phyloP scores from a whole-genome alignment of 495 filamentous ascomycete genomes.

The Talaromyces wortmannii region DNA sequence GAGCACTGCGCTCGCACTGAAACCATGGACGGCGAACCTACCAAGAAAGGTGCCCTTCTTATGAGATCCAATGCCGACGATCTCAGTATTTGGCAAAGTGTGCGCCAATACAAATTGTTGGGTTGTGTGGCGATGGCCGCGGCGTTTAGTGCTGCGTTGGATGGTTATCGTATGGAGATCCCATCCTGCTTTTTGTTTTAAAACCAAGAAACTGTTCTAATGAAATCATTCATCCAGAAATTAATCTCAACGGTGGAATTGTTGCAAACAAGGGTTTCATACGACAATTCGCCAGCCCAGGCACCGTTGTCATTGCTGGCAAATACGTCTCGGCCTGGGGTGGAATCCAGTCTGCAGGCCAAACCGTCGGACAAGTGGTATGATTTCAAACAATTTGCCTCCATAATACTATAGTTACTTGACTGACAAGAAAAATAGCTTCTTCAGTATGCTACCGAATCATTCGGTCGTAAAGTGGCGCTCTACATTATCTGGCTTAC shows the following conservation, averaged over 20 bases:
- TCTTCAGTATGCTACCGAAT: slow-evolving; percentile 24
- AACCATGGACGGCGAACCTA: not conserved
- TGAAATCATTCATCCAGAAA: slow-evolving; percentile 15
- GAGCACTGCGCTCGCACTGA: not conserved
- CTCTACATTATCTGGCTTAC: slow-evolving; percentile 24
- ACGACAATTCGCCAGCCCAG: slow-evolving; percentile 20
- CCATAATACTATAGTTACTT: not conserved
- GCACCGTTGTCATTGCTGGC: slow-evolving; percentile 20
- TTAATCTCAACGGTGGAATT: slow-evolving; percentile 33
- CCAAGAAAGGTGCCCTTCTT: not conserved
- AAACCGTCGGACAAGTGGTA: slow-evolving; percentile 26
- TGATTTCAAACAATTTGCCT: not conserved
- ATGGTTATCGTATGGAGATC: slow-evolving; percentile 29
- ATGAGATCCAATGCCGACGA: slow-evolving; percentile 26
- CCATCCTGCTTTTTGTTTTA: too few species aligned
- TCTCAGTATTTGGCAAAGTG: slow-evolving; percentile 22
- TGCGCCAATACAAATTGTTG: slow-evolving; percentile 15
- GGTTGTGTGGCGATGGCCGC: slow-evolving; percentile 24
- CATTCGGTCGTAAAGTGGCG: slow-evolving; percentile 22
- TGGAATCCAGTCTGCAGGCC: slow-evolving; percentile 32
- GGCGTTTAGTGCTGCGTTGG: slow-evolving; percentile 30
- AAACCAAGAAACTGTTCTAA: not conserved
- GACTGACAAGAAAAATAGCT: slow-evolving; percentile 9
- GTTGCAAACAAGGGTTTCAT: slow-evolving; percentile 35
- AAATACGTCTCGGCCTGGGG: slow-evolving; percentile 34